Evolutionary conservation across 2,329 filamentous ascomycete genomes (phyloP).

Genomic region (Paracoccidioides brasiliensis): DNA sequence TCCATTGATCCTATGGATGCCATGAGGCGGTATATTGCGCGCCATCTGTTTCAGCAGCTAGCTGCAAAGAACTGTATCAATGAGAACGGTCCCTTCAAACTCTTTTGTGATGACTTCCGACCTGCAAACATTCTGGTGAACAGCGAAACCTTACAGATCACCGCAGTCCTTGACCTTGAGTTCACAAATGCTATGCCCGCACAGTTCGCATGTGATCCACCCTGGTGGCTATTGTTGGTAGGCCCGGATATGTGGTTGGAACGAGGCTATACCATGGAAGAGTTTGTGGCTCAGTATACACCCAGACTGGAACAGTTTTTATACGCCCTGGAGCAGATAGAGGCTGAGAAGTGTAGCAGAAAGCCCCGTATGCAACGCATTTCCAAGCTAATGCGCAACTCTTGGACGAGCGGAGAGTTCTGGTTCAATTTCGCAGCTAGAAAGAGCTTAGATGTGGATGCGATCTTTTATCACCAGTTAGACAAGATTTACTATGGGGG

Average conservation of each 20-base stretch:
- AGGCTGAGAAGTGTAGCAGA: slow-evolving; percentile 8
- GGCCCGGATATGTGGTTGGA: slow-evolving; percentile 16
- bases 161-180: slow-evolving; percentile 28
- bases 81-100: slow-evolving; percentile 22
- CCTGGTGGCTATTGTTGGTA: slow-evolving; percentile 30
- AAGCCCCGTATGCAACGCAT: slow-evolving; percentile 7
- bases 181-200: slow-evolving; percentile 32
- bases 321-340: slow-evolving; percentile 20
- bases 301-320: slow-evolving; percentile 28
- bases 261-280: slow-evolving; percentile 9
- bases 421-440: slow-evolving; percentile 29
- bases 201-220: slow-evolving; percentile 27
- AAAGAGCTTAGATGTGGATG: slow-evolving; percentile 26
- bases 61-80: slow-evolving; percentile 17
- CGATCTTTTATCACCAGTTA: slow-evolving; percentile 16
- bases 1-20: slow-evolving; percentile 17
- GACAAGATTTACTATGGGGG: not conserved
- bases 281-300: slow-evolving; percentile 18
- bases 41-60: slow-evolving; percentile 22
- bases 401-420: slow-evolving; percentile 24
- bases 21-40: slow-evolving; percentile 21
- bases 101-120: slow-evolving; percentile 30
- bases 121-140: slow-evolving; percentile 30
- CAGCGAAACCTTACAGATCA: slow-evolving; percentile 24
- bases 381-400: slow-evolving; percentile 23